These are phyloP conservation scores for Halophytophthora batemanensis DNA, from an alignment of 352 stramenopile species.

Conservation along the genomic window DNA sequence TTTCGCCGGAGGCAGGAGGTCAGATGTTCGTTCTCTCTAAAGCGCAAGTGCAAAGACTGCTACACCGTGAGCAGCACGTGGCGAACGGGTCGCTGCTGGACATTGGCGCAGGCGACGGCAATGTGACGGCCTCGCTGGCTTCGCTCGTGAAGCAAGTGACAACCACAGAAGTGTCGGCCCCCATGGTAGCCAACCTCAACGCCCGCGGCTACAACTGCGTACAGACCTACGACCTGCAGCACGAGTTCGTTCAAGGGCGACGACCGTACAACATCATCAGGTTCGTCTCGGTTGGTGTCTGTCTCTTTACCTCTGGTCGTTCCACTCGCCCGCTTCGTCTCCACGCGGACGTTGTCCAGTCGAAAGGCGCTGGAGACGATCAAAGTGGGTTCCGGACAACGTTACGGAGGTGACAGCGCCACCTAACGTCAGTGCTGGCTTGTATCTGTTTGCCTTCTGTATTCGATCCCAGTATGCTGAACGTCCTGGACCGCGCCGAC, in stretches of 20 bases:
- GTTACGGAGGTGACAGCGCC: constrained; percentile 10
- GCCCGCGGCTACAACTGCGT: constrained; percentile 74
- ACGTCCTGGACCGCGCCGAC: constrained; percentile 79
- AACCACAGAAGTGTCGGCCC: constrained; percentile 71
- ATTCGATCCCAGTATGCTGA: constrained; percentile 54
- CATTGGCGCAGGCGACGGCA: constrained; percentile 81
- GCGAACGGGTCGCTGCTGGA: constrained; percentile 56
- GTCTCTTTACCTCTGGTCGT: neutral
- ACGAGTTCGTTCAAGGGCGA: constrained; percentile 58
- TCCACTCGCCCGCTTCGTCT: neutral
- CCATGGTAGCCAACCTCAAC: constrained; percentile 80
- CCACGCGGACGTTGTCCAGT: too few species aligned
- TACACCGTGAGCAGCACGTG: constrained; percentile 46
- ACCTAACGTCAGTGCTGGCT: constrained; percentile 26
- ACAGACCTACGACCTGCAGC: constrained; percentile 64
- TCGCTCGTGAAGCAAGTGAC: constrained; percentile 67
- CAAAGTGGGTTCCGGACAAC: too few species aligned
- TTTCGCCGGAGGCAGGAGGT: constrained; percentile 38
- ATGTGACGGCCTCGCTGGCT: constrained; percentile 78
- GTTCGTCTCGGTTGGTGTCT: constrained; percentile 18
- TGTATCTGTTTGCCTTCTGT: constrained; percentile 17
- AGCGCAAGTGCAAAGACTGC: constrained; percentile 63
- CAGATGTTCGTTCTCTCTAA: constrained; percentile 87
- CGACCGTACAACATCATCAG: constrained; percentile 83
- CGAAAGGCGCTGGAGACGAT: too few species aligned